Evolutionary conservation across 2,329 filamentous ascomycete species (phyloP).

Genomic region (Aspergillus ruber): DNA sequence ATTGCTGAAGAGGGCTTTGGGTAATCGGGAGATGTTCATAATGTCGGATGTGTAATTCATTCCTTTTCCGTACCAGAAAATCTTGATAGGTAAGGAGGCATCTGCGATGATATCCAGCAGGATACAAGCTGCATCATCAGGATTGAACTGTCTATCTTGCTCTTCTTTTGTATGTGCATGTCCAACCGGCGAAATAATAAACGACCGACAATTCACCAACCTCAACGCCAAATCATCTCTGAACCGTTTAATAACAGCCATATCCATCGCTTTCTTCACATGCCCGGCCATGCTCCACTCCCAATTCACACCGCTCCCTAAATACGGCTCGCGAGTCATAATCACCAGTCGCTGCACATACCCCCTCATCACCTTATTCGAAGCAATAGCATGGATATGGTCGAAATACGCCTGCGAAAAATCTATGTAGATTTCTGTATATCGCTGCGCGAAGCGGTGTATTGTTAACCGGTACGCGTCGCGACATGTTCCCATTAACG

Average conservation of each 20-base stretch:
- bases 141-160: slow-evolving; percentile 1
- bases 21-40: slow-evolving; percentile 6
- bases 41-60: slow-evolving; percentile 5
- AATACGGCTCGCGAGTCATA: slow-evolving; percentile 6
- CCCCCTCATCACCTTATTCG: slow-evolving; percentile 4
- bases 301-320: slow-evolving; percentile 5
- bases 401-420: slow-evolving; percentile 6
- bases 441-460: slow-evolving; percentile 6
- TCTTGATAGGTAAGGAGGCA: slow-evolving; percentile 4
- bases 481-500: slow-evolving; percentile 6
- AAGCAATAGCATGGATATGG: slow-evolving; percentile 7
- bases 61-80: slow-evolving; percentile 9
- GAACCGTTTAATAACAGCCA: slow-evolving; percentile 4
- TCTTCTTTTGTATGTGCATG: background rate
- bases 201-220: slow-evolving; percentile 6
- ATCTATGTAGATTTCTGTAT: slow-evolving; percentile 6
- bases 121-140: slow-evolving; percentile 6
- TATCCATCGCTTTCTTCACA: slow-evolving; percentile 2
- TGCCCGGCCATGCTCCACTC: slow-evolving; percentile 6
- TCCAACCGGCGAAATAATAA: slow-evolving; percentile 6
- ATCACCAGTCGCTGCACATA: slow-evolving; percentile 8
- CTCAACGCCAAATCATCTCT: slow-evolving; percentile 2
- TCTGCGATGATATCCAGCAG: slow-evolving; percentile 6
- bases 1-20: slow-evolving; percentile 5
- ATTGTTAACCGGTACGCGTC: slow-evolving; percentile 4